Conservation (phyloP, 331 rosid genomes). For the Phaseolus coccineus region DNA sequence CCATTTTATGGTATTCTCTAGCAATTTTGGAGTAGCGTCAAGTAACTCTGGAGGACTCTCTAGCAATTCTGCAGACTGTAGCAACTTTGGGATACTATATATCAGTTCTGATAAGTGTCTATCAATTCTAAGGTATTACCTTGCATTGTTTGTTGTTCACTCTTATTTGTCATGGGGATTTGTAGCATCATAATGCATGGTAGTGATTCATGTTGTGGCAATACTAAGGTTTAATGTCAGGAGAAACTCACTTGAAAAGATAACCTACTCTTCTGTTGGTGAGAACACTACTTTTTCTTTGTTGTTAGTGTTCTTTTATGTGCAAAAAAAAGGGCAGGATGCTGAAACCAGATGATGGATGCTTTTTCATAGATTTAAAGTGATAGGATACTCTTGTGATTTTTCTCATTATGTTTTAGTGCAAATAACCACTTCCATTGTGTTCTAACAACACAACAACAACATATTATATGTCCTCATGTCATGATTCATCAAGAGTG, state of each 20-base stretch:
- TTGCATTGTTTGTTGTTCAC: conserved; percentile 80
- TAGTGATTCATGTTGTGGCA: conserved; percentile 71
- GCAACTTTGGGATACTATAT: too few relatives aligned
- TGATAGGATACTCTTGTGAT: conserved; percentile 14
- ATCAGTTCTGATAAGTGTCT: too few relatives aligned
- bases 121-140: conserved; percentile 41
- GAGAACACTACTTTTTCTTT: conserved; percentile 62
- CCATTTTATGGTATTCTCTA: too few relatives aligned
- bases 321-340: conserved; percentile 27
- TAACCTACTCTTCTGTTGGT: conserved; percentile 64
- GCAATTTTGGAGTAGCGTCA: too few relatives aligned
- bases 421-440: neutral
- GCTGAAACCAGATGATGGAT: conserved; percentile 34
- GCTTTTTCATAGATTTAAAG: neutral
- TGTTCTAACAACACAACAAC: neutral
- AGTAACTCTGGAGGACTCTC: too few relatives aligned
- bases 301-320: conserved; percentile 51
- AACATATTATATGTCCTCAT: conserved; percentile 9
- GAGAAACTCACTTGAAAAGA: conserved; percentile 71
- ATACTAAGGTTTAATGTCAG: conserved; percentile 62
- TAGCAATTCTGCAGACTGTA: too few relatives aligned
- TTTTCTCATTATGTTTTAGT: conserved; percentile 4
- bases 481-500: neutral
- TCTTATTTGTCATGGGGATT: conserved; percentile 97
- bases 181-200: conserved; percentile 80